phyloP scores from a whole-genome alignment of 495 filamentous ascomycete genomes.

The Penicillium robsamsonii region DNA sequence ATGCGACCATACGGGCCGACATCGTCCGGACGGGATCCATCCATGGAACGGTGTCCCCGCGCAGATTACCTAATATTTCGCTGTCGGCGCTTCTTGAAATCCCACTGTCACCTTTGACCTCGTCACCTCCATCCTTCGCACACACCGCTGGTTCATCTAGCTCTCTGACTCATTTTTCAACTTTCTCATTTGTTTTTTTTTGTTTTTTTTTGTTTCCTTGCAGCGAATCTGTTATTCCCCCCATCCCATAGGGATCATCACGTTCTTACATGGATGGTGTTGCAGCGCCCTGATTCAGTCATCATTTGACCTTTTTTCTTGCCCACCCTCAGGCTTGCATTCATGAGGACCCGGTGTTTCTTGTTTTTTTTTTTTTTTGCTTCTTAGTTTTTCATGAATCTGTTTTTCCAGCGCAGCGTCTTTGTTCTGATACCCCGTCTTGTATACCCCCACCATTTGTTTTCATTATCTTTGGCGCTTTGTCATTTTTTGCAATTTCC shows the following conservation, averaged over 20 bases:
- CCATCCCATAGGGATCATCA: slow-evolving; percentile 8
- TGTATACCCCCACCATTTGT: slow-evolving; percentile 23
- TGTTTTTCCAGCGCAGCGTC: slow-evolving; percentile 8
- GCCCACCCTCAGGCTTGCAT: slow-evolving; percentile 22
- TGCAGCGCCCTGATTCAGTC: slow-evolving; percentile 12
- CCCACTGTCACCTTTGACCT: background rate
- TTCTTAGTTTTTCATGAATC: slow-evolving; percentile 1
- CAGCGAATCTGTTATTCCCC: slow-evolving; percentile 1
- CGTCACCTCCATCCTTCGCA: background rate
- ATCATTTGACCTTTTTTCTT: slow-evolving; percentile 9
- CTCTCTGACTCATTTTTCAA: slow-evolving; percentile 23
- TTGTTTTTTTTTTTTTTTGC: slow-evolving; percentile 7
- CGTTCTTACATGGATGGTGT: slow-evolving; percentile 15
- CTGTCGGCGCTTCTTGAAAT: slow-evolving; percentile 30
- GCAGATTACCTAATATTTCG: slow-evolving; percentile 31
- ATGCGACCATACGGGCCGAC: slow-evolving; percentile 10
- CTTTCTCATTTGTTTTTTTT: background rate
- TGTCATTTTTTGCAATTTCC: background rate
- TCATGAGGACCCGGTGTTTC: slow-evolving; percentile 25
- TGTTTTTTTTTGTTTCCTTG: background rate
- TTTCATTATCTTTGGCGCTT: background rate
- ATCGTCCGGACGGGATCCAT: background rate
- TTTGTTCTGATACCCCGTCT: slow-evolving; percentile 24
- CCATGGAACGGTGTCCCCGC: slow-evolving; percentile 17
- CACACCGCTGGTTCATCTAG: slow-evolving; percentile 23